Conservation (phyloP, 164 flowering plant genomes). For the Pachysandra terminalis region DNA sequence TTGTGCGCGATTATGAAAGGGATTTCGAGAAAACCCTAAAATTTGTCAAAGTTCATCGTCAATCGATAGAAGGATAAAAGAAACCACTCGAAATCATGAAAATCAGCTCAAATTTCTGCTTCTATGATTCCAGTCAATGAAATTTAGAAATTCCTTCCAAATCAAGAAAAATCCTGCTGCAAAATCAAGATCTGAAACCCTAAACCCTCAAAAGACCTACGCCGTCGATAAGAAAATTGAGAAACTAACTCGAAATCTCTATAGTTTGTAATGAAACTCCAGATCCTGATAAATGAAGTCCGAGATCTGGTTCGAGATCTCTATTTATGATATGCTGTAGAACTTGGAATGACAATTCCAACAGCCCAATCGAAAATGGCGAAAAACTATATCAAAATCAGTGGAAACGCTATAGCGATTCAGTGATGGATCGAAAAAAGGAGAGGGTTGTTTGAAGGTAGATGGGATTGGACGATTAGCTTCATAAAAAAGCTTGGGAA, state of each 20-base stretch:
- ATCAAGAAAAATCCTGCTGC: background rate
- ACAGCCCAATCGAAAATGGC: too few relatives aligned
- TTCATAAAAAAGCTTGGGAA: too few relatives aligned
- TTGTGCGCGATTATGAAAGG: too few relatives aligned
- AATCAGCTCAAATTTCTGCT: background rate
- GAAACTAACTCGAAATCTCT: background rate
- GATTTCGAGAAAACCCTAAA: background rate
- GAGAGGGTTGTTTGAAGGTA: too few relatives aligned
- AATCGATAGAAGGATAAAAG: background rate
- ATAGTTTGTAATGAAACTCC: background rate
- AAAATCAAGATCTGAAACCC: conserved; percentile 8
- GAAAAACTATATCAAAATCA: too few relatives aligned
- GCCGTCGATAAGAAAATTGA: background rate
- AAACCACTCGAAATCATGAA: background rate
- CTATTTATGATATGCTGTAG: background rate
- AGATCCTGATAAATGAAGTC: conserved; percentile 1
- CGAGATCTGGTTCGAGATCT: conserved; percentile 10
- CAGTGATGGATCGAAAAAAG: too few relatives aligned
- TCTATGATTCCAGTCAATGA: background rate
- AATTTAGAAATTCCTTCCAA: background rate
- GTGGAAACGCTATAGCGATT: too few relatives aligned
- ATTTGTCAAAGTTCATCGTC: background rate
- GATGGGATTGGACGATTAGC: too few relatives aligned
- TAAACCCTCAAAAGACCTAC: background rate
- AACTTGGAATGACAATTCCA: too few relatives aligned